Evolutionary conservation across 805 yeast species (phyloP).

Genomic region (Candida insectorum): DNA sequence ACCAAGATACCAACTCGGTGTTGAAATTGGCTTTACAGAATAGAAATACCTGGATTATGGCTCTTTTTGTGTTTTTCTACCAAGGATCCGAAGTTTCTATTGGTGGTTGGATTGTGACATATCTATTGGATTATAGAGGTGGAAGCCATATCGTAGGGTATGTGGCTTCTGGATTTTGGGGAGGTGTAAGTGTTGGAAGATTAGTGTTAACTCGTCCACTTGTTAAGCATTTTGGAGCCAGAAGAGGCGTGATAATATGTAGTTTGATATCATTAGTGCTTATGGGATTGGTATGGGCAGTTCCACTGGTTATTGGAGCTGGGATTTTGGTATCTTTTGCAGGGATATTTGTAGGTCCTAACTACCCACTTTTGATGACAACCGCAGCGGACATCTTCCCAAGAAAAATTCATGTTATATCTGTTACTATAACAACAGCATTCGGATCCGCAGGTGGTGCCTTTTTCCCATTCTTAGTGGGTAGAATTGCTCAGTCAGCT

Average conservation of each 20-base stretch:
- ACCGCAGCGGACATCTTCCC: conserved; percentile 42
- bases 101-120: conserved; percentile 74
- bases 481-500: conserved; percentile 42
- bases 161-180: conserved; percentile 70
- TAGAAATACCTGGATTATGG: conserved; percentile 43
- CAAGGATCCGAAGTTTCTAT: conserved; percentile 68
- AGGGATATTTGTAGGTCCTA: conserved; percentile 66
- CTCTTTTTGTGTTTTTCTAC: conserved; percentile 56
- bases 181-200: conserved; percentile 65
- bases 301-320: conserved; percentile 43
- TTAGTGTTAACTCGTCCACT: conserved; percentile 42
- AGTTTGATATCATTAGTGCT: conserved; percentile 31
- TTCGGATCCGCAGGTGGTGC: conserved; percentile 59
- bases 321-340: conserved; percentile 46
- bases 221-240: conserved; percentile 38
- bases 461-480: conserved; percentile 51
- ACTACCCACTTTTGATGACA: conserved; percentile 52
- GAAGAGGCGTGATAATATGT: conserved; percentile 41
- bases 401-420: conserved; percentile 47
- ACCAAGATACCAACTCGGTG: conserved; percentile 7
- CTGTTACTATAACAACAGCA: conserved; percentile 49
- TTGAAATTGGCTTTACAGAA: conserved; percentile 30
- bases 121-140: conserved; percentile 50
- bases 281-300: conserved; percentile 45
- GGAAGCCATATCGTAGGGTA: conserved; percentile 52